Percentiles rank a stretch among this genome's conserved stretches.
phyloP scores from a whole-genome alignment of 73 alveolate species.

The Blepharisma stoltei region DNA sequence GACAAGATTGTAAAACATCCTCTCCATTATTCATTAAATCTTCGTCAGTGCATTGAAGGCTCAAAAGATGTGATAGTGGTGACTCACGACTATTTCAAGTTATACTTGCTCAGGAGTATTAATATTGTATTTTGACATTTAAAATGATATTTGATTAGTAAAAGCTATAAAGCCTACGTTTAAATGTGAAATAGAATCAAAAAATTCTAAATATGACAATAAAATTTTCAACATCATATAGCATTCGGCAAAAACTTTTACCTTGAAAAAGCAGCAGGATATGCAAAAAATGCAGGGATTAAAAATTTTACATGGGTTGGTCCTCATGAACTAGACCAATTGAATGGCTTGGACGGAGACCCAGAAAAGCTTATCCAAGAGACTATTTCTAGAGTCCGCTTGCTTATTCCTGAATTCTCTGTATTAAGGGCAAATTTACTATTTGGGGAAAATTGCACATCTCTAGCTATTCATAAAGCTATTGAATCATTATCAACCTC shows the following conservation, averaged over 20 bases:
- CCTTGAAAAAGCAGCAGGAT: constrained; percentile 15
- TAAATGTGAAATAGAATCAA: too few relatives aligned
- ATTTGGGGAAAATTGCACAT: neutral
- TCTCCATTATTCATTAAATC: neutral
- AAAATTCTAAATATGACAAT: too few relatives aligned
- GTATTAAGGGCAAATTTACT: neutral
- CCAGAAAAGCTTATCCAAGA: neutral
- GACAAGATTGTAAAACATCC: constrained; percentile 9
- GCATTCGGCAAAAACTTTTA: constrained; percentile 29
- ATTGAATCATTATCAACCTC: neutral
- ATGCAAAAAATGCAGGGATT: neutral
- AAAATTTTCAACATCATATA: too few relatives aligned
- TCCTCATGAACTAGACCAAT: constrained; percentile 2
- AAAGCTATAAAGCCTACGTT: too few relatives aligned
- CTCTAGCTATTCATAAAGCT: neutral
- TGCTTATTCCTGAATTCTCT: neutral
- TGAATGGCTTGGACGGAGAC: neutral
- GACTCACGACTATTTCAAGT: constrained; percentile 30
- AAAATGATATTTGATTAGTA: too few relatives aligned
- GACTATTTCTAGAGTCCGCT: neutral
- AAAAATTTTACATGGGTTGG: constrained; percentile 9
- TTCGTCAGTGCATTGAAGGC: neutral
- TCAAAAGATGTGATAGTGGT: neutral
- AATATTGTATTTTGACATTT: too few relatives aligned
- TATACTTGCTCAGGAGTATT: too few relatives aligned